A percentile compares a stretch with the other conserved stretches of the same genome.
These are phyloP conservation scores for Aspergillus carlsbadensis DNA, from an alignment of 495 filamentous ascomycete species.

Conservation along the genomic window DNA sequence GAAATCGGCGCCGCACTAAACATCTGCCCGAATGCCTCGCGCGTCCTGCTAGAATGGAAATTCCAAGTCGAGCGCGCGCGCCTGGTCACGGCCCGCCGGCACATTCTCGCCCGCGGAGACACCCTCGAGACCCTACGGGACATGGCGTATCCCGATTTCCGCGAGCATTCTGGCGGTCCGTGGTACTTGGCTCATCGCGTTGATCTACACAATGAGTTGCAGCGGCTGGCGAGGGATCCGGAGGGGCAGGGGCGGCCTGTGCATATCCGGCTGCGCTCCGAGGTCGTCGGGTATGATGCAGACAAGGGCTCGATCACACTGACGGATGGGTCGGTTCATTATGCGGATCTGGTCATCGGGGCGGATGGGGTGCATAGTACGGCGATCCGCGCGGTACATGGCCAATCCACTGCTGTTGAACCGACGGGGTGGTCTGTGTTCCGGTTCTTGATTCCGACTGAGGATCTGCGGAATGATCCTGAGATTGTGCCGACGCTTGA, in stretches of 20 bases:
- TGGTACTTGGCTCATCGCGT: conserved; percentile 3
- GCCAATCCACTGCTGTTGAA: not conserved
- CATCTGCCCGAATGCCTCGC: conserved; percentile 3
- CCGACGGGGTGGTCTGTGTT: conserved; percentile 24
- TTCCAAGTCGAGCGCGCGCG: conserved; percentile 1
- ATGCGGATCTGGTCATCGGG: conserved; percentile 45
- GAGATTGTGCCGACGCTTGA: not conserved
- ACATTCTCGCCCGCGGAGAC: not conserved
- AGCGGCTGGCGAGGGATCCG: not conserved
- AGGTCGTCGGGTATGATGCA: conserved; percentile 20
- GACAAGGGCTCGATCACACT: conserved; percentile 37
- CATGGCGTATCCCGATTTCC: not conserved
- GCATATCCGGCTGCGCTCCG: not conserved
- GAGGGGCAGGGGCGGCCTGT: not conserved
- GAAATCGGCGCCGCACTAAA: conserved; percentile 12
- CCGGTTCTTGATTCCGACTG: conserved; percentile 25
- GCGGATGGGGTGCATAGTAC: conserved; percentile 51
- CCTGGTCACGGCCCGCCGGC: not conserved
- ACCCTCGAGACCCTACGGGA: not conserved
- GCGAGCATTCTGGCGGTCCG: not conserved
- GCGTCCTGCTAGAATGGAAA: not conserved
- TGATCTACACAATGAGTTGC: conserved; percentile 3
- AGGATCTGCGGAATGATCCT: conserved; percentile 3
- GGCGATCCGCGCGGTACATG: conserved; percentile 23
- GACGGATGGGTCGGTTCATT: conserved; percentile 26